Base-by-base conservation (phyloP, 495 filamentous ascomycete genomes). In the Penicillium cosmopolitanum region DNA sequence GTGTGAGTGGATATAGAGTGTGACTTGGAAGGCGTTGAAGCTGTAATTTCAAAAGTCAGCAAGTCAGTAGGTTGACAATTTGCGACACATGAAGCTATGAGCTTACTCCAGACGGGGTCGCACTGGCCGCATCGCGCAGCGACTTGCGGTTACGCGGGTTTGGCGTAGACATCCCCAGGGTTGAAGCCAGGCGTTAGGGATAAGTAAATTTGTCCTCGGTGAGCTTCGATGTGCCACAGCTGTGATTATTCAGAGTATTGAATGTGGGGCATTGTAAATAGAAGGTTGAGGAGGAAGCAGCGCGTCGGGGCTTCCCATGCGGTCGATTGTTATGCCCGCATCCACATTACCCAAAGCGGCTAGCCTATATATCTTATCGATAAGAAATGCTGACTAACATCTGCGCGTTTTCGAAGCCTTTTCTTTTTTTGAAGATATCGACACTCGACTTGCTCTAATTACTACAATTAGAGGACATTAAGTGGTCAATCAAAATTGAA, bases 21-120 rank as follows among this genome's bases (percentile, higher is more conserved):
- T 73, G 72, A 53, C 55, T 59, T 9, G 76, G 74, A 23, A 79
- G 68, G 1, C 76, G 74, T 54, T 75, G 73, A 11, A 77, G 65
- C 74, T 77, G 13, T 31, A 12, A 25, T 23, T 50, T 8, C 31
- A 33, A 11, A 36, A 51, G n/a, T 19, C 12, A 33, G 23, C 53
- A 12, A 13, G 4, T 60, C 9, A 61, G 25, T 23, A 50, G 16
- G 42, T 19, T 44, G n/a, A 44, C 7, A 16, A 38, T 65, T 53
- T 2, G 21, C n/a, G 53, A 51, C 2, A 51, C 2, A 44, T 15
- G 28, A 31, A 31, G 4, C 28, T 1, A 15, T 40, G 13, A 8
- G 11, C 33, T 11, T 40, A 5, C 70, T 50, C 70, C 72, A 23
- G 64, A 67, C 2, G 71, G 71, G 18, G 76, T 72, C 58, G 50